These are phyloP conservation scores for Xylaria arbuscula DNA, from an alignment of 2,329 filamentous ascomycete species.

Conservation along the genomic window DNA sequence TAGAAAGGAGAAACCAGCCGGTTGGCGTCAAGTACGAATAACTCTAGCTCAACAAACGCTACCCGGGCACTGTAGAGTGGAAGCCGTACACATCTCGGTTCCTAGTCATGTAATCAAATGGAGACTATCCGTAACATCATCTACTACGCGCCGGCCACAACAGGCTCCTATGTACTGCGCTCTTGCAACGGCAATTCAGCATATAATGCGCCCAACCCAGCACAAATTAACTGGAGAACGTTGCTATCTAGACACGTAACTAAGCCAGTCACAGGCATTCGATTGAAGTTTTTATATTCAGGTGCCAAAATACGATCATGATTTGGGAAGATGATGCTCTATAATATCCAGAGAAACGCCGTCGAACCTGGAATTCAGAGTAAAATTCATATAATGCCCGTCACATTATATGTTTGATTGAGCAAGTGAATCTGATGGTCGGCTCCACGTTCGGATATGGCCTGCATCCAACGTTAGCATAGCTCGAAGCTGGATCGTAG, in stretches of 20 bases:
- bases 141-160: not conserved
- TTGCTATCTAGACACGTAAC: too few species aligned
- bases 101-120: not conserved
- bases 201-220: not conserved
- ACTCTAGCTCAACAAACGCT: not conserved
- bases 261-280: too few species aligned
- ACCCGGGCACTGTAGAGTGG: not conserved
- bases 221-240: not conserved
- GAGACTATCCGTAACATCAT: not conserved
- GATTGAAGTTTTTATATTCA: too few species aligned
- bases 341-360: not conserved
- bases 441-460: conserved; percentile 57
- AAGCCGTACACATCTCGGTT: not conserved
- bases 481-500: not conserved
- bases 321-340: not conserved
- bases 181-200: not conserved
- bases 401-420: conserved; percentile 35
- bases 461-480: conserved; percentile 44
- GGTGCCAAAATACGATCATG: not conserved
- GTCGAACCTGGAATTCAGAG: not conserved
- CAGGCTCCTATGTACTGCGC: not conserved
- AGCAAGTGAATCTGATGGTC: conserved; percentile 54
- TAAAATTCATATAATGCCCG: not conserved
- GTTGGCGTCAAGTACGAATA: not conserved
- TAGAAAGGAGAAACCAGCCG: not conserved